Evolutionary conservation across 1,284 basidiomycete species (phyloP).

Genomic region (Sanghuangporus weigelae): DNA sequence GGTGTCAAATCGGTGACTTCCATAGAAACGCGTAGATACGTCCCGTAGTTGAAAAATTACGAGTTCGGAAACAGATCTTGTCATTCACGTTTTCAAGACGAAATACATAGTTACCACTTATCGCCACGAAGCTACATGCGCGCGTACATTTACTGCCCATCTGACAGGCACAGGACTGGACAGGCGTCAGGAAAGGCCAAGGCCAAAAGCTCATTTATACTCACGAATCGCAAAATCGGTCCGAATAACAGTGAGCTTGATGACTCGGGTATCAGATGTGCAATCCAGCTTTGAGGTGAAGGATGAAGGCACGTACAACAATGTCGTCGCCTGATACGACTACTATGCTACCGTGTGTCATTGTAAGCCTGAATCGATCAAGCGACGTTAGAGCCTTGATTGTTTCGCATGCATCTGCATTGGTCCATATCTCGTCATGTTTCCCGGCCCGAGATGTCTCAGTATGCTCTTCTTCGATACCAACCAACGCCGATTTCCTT

Average conservation of each 20-base stretch:
- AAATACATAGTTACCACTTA: too few relatives aligned
- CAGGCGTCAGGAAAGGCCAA: too few relatives aligned
- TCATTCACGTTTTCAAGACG: too few relatives aligned
- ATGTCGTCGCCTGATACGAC: constrained; percentile 5
- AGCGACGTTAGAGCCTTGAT: not conserved
- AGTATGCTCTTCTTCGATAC: not conserved
- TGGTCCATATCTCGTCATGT: not conserved
- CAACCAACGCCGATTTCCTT: not conserved
- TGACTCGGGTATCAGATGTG: not conserved
- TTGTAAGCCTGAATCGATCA: constrained; percentile 2
- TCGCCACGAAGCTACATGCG: too few relatives aligned
- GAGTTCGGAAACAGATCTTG: too few relatives aligned
- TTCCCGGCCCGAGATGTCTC: not conserved
- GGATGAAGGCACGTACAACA: constrained; percentile 1
- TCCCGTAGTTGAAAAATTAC: too few relatives aligned
- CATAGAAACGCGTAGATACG: too few relatives aligned
- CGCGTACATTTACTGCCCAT: too few relatives aligned
- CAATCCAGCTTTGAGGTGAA: not conserved
- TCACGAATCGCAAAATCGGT: constrained; percentile 5
- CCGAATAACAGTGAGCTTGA: constrained; percentile 5
- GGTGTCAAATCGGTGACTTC: too few relatives aligned
- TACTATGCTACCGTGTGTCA: constrained; percentile 11
- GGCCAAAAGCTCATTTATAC: not conserved
- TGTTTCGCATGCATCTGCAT: not conserved
- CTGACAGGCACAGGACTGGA: too few relatives aligned